Percentiles rank a stretch among this genome's conserved stretches.
These are phyloP conservation scores for Saccharomycopsis amapae DNA, from an alignment of 805 yeast species.

Conservation along the genomic window DNA sequence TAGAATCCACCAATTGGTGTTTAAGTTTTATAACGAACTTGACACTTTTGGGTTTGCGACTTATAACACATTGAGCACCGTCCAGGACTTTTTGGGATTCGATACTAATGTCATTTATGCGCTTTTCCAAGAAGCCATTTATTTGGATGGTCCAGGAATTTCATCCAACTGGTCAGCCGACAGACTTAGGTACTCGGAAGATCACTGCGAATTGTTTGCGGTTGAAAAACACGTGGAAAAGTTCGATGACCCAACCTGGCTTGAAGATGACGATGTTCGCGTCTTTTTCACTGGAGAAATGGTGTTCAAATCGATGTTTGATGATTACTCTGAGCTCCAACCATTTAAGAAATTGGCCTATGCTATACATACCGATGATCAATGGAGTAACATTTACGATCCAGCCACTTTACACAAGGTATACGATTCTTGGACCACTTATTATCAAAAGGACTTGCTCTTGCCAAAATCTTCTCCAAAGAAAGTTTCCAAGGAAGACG, in stretches of 20 bases:
- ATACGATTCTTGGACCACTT: conserved; percentile 9
- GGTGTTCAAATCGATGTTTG: conserved; percentile 45
- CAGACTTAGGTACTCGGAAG: conserved; percentile 27
- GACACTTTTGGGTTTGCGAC: conserved; percentile 32
- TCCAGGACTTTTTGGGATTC: conserved; percentile 35
- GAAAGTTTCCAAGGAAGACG: conserved; percentile 8
- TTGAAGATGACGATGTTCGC: conserved; percentile 20
- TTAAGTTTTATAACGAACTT: conserved; percentile 36
- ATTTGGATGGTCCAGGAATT: conserved; percentile 37
- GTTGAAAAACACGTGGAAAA: conserved; percentile 2
- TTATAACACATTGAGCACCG: conserved; percentile 29
- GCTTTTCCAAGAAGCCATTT: conserved; percentile 52
- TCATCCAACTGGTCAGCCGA: conserved; percentile 45
- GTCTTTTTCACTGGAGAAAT: conserved; percentile 49
- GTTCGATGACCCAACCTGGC: conserved; percentile 12
- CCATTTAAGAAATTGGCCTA: conserved; percentile 36
- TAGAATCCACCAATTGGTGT: conserved; percentile 37
- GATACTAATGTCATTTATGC: conserved; percentile 51
- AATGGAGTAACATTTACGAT: conserved; percentile 27
- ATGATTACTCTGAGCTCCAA: conserved; percentile 39
- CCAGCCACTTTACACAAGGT: conserved; percentile 23
- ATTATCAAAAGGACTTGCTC: conserved; percentile 5
- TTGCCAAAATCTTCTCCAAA: conserved; percentile 1
- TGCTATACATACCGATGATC: conserved; percentile 28
- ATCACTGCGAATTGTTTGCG: conserved; percentile 26